These are phyloP conservation scores for Salix caprea DNA, from an alignment of 345 rosid genomes.

Conservation along the genomic window DNA sequence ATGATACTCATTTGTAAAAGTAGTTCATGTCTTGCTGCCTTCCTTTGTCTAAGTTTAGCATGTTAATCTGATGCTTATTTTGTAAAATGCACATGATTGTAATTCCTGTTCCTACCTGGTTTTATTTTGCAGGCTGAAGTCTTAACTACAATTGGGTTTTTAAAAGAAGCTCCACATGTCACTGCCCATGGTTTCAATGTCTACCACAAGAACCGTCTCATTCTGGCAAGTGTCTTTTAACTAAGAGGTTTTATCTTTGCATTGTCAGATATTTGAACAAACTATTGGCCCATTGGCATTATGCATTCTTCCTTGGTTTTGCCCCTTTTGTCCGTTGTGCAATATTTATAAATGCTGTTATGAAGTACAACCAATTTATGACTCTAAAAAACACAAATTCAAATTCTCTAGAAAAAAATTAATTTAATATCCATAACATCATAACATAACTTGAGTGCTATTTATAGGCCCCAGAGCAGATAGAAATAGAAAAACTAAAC, in stretches of 20 bases:
- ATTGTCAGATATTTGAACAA: not conserved
- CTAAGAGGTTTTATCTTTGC: not conserved
- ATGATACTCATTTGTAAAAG: too few relatives aligned
- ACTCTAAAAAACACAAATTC: not conserved
- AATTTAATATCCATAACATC: too few relatives aligned
- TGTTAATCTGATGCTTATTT: too few relatives aligned
- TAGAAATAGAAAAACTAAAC: too few relatives aligned
- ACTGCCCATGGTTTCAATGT: slow-evolving; percentile 27
- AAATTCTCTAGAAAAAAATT: too few relatives aligned
- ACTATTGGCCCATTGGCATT: not conserved
- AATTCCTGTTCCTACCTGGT: too few relatives aligned
- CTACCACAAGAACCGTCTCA: slow-evolving; percentile 30
- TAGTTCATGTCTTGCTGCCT: too few relatives aligned
- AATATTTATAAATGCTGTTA: not conserved
- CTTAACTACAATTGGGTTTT: slow-evolving; percentile 29
- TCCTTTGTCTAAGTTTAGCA: too few relatives aligned
- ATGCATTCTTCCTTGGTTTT: not conserved
- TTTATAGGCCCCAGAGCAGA: too few relatives aligned
- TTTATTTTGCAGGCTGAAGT: slow-evolving; percentile 13
- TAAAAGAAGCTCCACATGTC: slow-evolving; percentile 27
- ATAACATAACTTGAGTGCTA: too few relatives aligned
- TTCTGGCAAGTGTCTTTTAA: slow-evolving; percentile 48
- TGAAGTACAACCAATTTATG: not conserved
- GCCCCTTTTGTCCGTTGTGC: not conserved
- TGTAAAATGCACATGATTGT: too few relatives aligned